Evolutionary conservation across 345 rosid species (phyloP).

Genomic region (Arabidopsis arenosa): DNA sequence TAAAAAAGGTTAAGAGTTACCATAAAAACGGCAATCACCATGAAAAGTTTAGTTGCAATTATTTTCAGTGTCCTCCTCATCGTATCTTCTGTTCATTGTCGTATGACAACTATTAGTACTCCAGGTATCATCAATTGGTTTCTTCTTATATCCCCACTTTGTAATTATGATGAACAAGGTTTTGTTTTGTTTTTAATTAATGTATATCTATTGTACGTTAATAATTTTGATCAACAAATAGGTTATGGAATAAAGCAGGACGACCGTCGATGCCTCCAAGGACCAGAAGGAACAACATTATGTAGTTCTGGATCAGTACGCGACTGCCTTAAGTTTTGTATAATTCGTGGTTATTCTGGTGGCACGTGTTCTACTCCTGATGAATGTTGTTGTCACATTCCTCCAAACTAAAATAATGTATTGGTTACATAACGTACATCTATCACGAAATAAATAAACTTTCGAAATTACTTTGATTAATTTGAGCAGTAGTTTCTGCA

Average conservation of each 20-base stretch:
- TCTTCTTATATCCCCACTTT: neutral
- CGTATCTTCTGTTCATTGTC: constrained; percentile 2
- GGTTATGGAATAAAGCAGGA: neutral
- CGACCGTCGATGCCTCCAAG: neutral
- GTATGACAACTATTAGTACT: neutral
- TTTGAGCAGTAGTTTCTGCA: too few species aligned
- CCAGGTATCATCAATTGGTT: neutral
- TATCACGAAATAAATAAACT: too few species aligned
- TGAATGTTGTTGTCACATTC: neutral
- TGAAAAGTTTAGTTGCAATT: neutral
- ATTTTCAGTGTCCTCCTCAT: neutral
- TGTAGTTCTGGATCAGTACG: neutral
- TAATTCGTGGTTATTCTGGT: neutral
- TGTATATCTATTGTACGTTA: neutral
- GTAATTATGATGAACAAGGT: neutral
- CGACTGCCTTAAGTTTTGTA: neutral
- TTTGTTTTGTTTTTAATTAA: neutral
- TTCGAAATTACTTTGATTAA: too few species aligned
- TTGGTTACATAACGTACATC: neutral
- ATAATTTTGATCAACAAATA: neutral
- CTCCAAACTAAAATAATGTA: neutral
- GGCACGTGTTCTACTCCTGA: neutral
- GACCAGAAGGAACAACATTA: too few species aligned
- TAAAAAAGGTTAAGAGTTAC: neutral
- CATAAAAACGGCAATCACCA: neutral